These are phyloP conservation scores for Aspergillus clavatus DNA, from an alignment of 2,329 filamentous ascomycete genomes.

Conservation along the genomic window DNA sequence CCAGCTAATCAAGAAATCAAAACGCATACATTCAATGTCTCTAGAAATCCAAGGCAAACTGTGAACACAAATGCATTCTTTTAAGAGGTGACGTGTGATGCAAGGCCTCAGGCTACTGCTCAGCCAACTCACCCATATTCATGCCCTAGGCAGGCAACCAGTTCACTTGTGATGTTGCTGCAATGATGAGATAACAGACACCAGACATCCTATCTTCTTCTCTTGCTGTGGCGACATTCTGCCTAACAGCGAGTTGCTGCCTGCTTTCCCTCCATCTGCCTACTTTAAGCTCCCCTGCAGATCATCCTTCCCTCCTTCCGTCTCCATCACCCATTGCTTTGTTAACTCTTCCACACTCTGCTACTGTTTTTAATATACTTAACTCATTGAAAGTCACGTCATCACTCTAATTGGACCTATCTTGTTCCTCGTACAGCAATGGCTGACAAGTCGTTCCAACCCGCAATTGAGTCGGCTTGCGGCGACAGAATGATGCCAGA, in stretches of 20 bases:
- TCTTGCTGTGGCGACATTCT: too few relatives aligned
- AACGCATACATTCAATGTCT: too few relatives aligned
- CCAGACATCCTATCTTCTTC: not conserved
- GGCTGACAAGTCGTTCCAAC: not conserved
- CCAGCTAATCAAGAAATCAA: too few relatives aligned
- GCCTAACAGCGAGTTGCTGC: not conserved
- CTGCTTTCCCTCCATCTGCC: not conserved
- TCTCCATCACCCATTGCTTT: not conserved
- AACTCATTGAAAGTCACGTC: not conserved
- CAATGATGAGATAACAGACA: not conserved
- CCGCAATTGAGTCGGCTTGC: not conserved
- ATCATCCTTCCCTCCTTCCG: not conserved
- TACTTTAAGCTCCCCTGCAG: not conserved
- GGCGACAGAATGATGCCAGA: not conserved
- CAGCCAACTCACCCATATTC: not conserved
- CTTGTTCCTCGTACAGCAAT: not conserved
- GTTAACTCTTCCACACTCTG: not conserved
- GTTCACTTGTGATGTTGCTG: not conserved
- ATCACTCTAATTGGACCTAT: not conserved
- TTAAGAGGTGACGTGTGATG: not conserved
- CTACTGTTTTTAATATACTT: not conserved
- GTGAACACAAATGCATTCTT: too few relatives aligned
- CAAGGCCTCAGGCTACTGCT: too few relatives aligned
- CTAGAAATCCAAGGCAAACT: too few relatives aligned
- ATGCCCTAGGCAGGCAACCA: not conserved